Conservation (phyloP, 2,329 filamentous ascomycete genomes). For the Colletotrichum salicis region DNA sequence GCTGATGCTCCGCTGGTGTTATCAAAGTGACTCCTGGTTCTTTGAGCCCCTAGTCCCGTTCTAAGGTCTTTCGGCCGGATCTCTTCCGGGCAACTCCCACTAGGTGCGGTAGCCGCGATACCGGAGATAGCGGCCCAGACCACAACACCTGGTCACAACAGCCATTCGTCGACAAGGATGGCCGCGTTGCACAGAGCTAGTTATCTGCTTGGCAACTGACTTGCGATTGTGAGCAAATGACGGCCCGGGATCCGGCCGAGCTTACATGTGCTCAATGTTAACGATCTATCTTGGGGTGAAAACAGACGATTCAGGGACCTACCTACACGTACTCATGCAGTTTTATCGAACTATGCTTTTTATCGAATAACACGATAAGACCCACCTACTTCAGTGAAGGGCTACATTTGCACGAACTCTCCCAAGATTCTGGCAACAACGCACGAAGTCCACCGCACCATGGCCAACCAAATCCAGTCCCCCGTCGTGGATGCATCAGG, state of each 20-base stretch:
- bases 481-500: conserved; percentile 42
- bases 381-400: background rate
- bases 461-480: conserved; percentile 35
- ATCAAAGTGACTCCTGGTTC: background rate
- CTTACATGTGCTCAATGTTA: background rate
- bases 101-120: background rate
- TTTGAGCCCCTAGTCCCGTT: background rate
- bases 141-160: too few relatives aligned
- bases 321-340: background rate
- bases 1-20: background rate
- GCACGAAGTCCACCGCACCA: background rate
- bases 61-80: background rate
- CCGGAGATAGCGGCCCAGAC: conserved; percentile 1
- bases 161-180: background rate
- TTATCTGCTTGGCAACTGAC: background rate
- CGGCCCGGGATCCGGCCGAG: conserved; percentile 11
- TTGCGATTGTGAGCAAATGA: too few relatives aligned
- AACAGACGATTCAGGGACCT: background rate
- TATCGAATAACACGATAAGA: too few relatives aligned
- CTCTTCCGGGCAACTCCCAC: background rate
- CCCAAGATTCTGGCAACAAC: too few relatives aligned
- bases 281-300: background rate
- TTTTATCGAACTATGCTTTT: too few relatives aligned
- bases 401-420: background rate
- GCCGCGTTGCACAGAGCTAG: background rate